Evolutionary conservation across 2,329 filamentous ascomycete species (phyloP).

Genomic region (Arthroderma uncinatum): DNA sequence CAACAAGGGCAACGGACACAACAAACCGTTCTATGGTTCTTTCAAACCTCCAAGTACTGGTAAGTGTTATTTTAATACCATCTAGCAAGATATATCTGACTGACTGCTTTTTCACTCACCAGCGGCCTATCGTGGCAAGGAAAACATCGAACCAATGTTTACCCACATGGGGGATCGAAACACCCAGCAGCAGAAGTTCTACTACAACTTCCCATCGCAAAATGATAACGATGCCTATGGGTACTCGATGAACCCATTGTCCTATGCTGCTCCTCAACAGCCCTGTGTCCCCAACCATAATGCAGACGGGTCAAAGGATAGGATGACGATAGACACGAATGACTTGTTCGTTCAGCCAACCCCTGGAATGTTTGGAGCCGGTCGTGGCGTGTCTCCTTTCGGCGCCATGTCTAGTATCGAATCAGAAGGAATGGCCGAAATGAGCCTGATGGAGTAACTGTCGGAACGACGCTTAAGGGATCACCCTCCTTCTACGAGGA

Average conservation of each 20-base stretch:
- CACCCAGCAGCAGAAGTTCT: slow-evolving; percentile 17
- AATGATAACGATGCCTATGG: slow-evolving; percentile 20
- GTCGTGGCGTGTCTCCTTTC: slow-evolving; percentile 23
- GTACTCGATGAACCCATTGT: slow-evolving; percentile 27
- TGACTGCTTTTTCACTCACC: slow-evolving; percentile 15
- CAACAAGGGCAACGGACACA: background rate
- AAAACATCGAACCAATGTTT: slow-evolving; percentile 30
- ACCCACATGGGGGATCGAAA: slow-evolving; percentile 17
- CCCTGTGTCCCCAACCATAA: slow-evolving; percentile 12
- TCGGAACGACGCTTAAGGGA: background rate
- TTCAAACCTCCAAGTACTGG: background rate
- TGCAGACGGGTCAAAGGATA: slow-evolving; percentile 6
- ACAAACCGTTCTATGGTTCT: background rate
- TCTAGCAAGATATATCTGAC: background rate
- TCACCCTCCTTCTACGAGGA: background rate
- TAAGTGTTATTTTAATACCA: background rate
- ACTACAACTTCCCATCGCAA: slow-evolving; percentile 19
- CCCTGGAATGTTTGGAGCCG: slow-evolving; percentile 14
- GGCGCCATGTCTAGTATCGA: slow-evolving; percentile 28
- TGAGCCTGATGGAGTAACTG: slow-evolving; percentile 15
- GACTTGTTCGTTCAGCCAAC: slow-evolving; percentile 10
- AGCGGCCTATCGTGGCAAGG: slow-evolving; percentile 22
- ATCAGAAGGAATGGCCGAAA: slow-evolving; percentile 24
- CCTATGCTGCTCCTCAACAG: slow-evolving; percentile 16
- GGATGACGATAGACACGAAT: background rate